Base-by-base conservation (phyloP, 306 rosid genomes). In the Luffa acutangula region DNA sequence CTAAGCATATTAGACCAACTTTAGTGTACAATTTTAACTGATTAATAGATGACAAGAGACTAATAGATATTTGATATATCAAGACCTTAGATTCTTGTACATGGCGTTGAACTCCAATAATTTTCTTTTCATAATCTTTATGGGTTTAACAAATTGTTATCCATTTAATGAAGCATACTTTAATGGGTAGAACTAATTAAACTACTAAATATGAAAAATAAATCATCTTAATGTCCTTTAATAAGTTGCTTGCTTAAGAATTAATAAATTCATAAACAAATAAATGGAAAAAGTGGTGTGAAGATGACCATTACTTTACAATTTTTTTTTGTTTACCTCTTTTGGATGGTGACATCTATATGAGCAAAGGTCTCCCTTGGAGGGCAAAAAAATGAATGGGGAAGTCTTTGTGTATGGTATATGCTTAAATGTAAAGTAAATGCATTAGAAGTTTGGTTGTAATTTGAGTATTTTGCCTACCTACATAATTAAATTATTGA, bases 381-480 rank as follows among this genome's bases (percentile, higher is more conserved):
- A 67, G 75, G 9, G 52, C 4, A 14, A 71, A 45, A 21, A 36
- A 41, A 73, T 5, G 21, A 70, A 43, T 21, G 6, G 20, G 20
- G 3, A 73, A 73, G 60, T 73, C 15, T 43, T 20, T 14, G 13
- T 6, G 43, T 72, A 46, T 72, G 39, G 77, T 72, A 48, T 48
- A 46, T 73, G 25, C 77, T 73, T 73, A 73, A 49, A 73, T 73
- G 9, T 7, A 33, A 73, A 73, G 59, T 46, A 36, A 62, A 70
- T 70, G 14, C 54, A 9, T 43, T 70, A 43, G 53, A 48, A 46
- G 59, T 25, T 72, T 10, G 59, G 39, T 48, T 46, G 18, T 73
- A 49, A 31, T 49, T 48, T 31, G 9, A 42, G 52, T 1, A n/a
- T 18, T 18, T 63, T 57, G 8, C 3, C 75, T 39, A 67, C 33